A percentile compares a stretch with the other conserved stretches of the same genome.
Evolutionary conservation across 2,329 filamentous ascomycete species (phyloP).

Genomic region (Triangularia verruculosa): DNA sequence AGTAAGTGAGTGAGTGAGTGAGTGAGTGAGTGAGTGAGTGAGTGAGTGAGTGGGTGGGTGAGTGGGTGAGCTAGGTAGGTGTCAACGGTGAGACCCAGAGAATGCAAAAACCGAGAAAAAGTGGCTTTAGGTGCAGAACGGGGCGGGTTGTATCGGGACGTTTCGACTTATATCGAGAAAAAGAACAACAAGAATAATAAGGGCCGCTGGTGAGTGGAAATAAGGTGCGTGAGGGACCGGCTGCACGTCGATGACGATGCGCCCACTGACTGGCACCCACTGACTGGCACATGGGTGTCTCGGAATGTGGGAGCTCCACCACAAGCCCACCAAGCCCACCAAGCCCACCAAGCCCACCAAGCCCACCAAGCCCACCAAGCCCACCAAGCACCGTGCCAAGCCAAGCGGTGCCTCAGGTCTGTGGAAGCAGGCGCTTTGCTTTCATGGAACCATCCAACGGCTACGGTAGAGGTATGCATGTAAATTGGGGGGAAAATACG

Average conservation of each 20-base stretch:
- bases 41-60: not conserved
- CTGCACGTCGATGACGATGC: conserved; percentile 32
- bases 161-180: conserved; percentile 9
- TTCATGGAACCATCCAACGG: not conserved
- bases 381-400: not conserved
- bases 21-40: not conserved
- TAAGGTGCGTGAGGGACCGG: conserved; percentile 16
- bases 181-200: not conserved
- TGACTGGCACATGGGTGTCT: conserved; percentile 26
- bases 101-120: conserved; percentile 2
- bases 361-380: no score
- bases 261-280: no score
- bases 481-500: not conserved
- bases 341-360: no score
- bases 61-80: no score
- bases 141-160: conserved; percentile 10
- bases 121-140: not conserved
- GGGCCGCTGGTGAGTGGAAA: conserved; percentile 22
- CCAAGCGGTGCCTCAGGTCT: not conserved
- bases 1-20: not conserved
- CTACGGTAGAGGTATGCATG: not conserved
- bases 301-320: conserved; percentile 28
- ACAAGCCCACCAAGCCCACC: not conserved
- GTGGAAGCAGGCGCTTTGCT: not conserved
- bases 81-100: not conserved